phyloP scores from a whole-genome alignment of 495 filamentous ascomycete species.

The Extremus antarcticus region DNA sequence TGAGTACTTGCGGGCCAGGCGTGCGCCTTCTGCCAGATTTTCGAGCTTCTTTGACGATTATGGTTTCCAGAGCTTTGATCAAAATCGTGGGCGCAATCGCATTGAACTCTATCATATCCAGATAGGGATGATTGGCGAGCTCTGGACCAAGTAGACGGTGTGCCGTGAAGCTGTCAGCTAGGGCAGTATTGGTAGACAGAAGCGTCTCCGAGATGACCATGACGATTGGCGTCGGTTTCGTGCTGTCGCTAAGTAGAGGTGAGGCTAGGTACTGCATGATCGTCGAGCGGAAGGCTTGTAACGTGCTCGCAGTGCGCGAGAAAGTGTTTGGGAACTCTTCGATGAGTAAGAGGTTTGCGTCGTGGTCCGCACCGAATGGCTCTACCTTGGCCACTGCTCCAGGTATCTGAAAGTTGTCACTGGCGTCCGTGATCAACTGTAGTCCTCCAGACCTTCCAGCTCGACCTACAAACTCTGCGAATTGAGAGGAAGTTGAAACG shows the following conservation, averaged over 20 bases:
- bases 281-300: constrained; percentile 64
- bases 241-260: constrained; percentile 39
- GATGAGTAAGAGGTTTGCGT: constrained; percentile 57
- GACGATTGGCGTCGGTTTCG: constrained; percentile 48
- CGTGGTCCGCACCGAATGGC: not conserved
- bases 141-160: constrained; percentile 79
- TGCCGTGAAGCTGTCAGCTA: constrained; percentile 78
- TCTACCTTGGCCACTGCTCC: not conserved
- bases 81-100: constrained; percentile 79
- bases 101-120: constrained; percentile 79
- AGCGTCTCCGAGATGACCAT: constrained; percentile 86
- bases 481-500: constrained; percentile 58
- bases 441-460: constrained; percentile 70
- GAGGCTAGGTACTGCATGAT: constrained; percentile 63
- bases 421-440: constrained; percentile 8
- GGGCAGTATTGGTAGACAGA: constrained; percentile 60
- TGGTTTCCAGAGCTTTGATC: constrained; percentile 64
- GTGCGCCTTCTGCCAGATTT: constrained; percentile 55
- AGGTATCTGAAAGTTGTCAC: not conserved
- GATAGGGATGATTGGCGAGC: constrained; percentile 64
- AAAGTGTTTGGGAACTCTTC: constrained; percentile 92
- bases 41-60: constrained; percentile 70
- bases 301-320: constrained; percentile 49
- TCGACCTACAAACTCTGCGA: constrained; percentile 80
- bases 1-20: constrained; percentile 61